These are phyloP conservation scores for Erythrobasidium hasegawianum DNA, from an alignment of 1,284 basidiomycete species.

Conservation along the genomic window DNA sequence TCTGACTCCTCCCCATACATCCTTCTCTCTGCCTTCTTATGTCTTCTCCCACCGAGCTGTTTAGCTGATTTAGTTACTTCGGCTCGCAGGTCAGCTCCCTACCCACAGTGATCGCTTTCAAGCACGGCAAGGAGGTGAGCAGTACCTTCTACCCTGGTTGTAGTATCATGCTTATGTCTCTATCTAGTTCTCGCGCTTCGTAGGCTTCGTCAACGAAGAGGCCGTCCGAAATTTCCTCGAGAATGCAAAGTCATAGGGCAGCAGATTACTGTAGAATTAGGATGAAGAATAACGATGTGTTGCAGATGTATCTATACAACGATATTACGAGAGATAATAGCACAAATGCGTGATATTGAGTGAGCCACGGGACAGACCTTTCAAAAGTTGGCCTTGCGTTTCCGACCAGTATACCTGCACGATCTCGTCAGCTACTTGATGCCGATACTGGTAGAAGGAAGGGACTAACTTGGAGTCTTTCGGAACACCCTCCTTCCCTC, in stretches of 20 bases:
- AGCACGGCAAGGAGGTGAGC: constrained; percentile 35
- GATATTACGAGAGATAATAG: too few species aligned
- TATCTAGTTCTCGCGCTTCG: constrained; percentile 27
- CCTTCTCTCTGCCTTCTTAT: neutral
- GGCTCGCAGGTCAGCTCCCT: constrained; percentile 18
- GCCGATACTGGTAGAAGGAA: neutral
- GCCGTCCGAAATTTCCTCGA: constrained; percentile 28
- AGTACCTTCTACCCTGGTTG: too few species aligned
- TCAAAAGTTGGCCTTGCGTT: constrained; percentile 42
- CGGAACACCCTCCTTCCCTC: constrained; percentile 54
- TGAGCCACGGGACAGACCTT: too few species aligned
- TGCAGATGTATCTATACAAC: neutral
- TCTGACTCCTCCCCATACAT: neutral
- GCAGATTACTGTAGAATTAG: too few species aligned
- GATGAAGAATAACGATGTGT: too few species aligned
- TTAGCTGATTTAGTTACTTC: neutral
- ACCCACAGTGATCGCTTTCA: constrained; percentile 33
- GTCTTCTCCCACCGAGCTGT: neutral
- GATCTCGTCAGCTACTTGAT: neutral
- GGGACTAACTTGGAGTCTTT: constrained; percentile 42
- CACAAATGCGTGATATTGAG: too few species aligned
- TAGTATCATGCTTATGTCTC: too few species aligned
- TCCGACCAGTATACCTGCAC: constrained; percentile 45
- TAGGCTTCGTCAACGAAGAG: constrained; percentile 28
- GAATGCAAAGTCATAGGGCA: constrained; percentile 30